Evolutionary conservation across 192 early-diverging fungal genomes (phyloP).

Genomic region (Entomortierella parvispora): DNA sequence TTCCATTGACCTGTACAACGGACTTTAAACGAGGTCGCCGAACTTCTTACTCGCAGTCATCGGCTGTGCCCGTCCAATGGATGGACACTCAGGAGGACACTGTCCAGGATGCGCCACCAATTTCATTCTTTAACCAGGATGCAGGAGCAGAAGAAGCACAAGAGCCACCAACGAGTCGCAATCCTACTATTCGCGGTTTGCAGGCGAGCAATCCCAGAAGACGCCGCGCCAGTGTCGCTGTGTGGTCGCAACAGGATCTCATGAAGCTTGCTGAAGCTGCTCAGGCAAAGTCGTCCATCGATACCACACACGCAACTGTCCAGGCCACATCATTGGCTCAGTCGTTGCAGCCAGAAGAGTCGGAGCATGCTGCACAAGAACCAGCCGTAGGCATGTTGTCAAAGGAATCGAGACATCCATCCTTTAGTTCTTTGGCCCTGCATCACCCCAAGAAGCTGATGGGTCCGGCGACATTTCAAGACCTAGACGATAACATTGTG

Average conservation of each 20-base stretch:
- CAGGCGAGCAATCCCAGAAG: conserved; percentile 45
- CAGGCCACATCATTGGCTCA: not conserved
- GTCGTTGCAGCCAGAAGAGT: not conserved
- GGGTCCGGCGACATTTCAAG: conserved; percentile 31
- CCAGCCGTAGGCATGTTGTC: not conserved
- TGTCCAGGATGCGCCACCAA: not conserved
- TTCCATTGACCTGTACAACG: conserved; percentile 17
- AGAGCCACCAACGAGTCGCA: conserved; percentile 51
- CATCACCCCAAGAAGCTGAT: conserved; percentile 9
- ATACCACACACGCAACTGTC: not conserved
- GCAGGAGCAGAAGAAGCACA: conserved; percentile 5
- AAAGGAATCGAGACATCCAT: not conserved
- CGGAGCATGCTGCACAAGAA: not conserved
- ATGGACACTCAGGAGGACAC: not conserved
- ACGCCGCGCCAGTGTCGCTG: conserved; percentile 77
- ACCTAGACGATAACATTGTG: conserved; percentile 48
- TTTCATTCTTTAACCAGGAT: conserved; percentile 10
- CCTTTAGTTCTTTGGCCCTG: not conserved
- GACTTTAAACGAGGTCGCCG: conserved; percentile 10
- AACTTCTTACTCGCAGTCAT: not conserved
- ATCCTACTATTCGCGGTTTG: conserved; percentile 43
- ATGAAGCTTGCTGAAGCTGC: conserved; percentile 69
- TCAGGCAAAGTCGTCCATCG: conserved; percentile 14
- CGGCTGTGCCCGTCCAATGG: not conserved
- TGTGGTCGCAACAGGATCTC: conserved; percentile 80